These are phyloP conservation scores for Exserohilum rostratum DNA, from an alignment of 2,329 filamentous ascomycete species.

Conservation along the genomic window DNA sequence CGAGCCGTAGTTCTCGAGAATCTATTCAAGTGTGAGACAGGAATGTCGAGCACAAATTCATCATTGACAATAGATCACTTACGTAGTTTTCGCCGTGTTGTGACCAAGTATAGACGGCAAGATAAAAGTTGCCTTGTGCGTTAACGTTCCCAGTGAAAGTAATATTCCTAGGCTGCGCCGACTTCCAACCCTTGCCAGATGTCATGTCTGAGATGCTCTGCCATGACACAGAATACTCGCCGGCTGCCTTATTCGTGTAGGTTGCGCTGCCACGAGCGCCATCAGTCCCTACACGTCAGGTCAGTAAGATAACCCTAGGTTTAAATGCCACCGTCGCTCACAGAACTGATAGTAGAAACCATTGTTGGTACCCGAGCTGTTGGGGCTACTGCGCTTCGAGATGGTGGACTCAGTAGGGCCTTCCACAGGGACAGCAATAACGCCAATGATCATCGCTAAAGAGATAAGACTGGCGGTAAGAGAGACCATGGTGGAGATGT, in stretches of 20 bases:
- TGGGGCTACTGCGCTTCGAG: neutral
- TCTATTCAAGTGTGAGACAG: neutral
- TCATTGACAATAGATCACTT: neutral
- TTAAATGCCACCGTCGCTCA: neutral
- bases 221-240: neutral
- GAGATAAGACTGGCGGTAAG: neutral
- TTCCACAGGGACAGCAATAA: neutral
- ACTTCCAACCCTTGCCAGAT: neutral
- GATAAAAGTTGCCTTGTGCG: neutral
- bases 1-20: neutral
- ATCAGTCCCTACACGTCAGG: neutral
- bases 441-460: neutral
- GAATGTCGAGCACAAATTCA: neutral
- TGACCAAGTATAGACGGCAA: neutral
- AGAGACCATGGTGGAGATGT: neutral
- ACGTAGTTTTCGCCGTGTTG: conserved; percentile 1
- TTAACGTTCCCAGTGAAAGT: neutral
- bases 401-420: neutral
- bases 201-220: neutral
- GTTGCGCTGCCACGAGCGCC: neutral
- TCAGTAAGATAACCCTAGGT: neutral
- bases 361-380: neutral
- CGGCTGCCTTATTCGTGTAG: neutral
- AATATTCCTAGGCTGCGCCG: neutral
- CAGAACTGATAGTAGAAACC: conserved; percentile 1